Evolutionary conservation across 1,284 basidiomycete species (phyloP), one percentile per base, ranked within the genome.

Genomic region (Pascua sp.): DNA sequence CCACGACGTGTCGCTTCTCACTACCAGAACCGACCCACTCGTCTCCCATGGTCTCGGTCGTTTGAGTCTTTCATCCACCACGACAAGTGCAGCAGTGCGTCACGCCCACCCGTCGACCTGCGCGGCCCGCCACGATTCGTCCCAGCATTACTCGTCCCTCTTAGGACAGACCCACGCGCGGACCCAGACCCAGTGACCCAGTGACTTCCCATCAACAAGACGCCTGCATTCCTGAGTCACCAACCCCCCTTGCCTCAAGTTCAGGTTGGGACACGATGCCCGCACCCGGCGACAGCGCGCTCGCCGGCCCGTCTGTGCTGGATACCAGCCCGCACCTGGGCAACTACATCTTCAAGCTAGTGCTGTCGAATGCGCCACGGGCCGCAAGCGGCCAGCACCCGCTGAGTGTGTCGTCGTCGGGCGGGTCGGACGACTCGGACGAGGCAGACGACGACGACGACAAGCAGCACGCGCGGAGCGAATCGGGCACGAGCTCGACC

Each of bases 401-500:
- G 9, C 64, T 76, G n/a, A 70, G 67, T 50, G 66, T 75, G 4
- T 75, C 72, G 8, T 72, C 70, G 11, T 72, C 70, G 5, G 70
- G 72, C 32, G 72, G 71, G 56, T 70, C 67, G 10, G 73, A 75
- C 55, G 70, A 70, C 48, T 66, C 67, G 24, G 66, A 67, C 38
- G 62, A 65, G 32, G 56, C 53, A 2, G 48, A 47, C 13, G 40
- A 52, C 18, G 48, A 39, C 43, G 45, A 44, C 11, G 41, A 24
- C 18, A 40, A 24, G 43, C 37, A 53, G 43, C 16, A 42, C 46
- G 47, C 24, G 24, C 24, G 24, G 24, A 32, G 24, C 24, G 45
- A 47, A 44, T 44, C 42, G 24, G 18, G 24, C 24, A 32, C 44
- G 4, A 52, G 43, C 42, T 53, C 56, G 2, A 43, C 49, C 18